phyloP scores from a whole-genome alignment of 371 early-diverging fungal genomes.

The Saksenaea oblongispora region DNA sequence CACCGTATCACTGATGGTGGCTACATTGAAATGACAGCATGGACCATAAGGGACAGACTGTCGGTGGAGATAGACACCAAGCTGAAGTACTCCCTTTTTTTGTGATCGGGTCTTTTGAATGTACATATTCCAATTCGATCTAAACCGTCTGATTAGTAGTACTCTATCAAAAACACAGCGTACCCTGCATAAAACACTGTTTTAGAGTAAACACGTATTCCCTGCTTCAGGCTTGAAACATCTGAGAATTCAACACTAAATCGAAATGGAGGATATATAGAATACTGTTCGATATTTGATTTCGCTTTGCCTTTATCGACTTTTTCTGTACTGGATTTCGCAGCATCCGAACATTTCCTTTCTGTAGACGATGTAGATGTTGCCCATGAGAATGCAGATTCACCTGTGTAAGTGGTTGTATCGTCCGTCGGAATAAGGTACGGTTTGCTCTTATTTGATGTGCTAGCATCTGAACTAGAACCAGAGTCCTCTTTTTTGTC shows the following conservation, averaged over 20 bases:
- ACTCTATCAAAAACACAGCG: not conserved
- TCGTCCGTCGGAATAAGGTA: conserved; percentile 51
- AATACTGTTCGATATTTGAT: conserved; percentile 18
- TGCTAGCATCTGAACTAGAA: not conserved
- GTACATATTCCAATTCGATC: conserved; percentile 62
- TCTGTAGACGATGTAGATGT: conserved; percentile 15
- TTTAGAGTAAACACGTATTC: conserved; percentile 48
- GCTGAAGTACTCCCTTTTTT: conserved; percentile 38
- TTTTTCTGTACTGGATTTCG: not conserved
- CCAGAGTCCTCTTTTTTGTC: not conserved
- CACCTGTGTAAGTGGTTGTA: conserved; percentile 54
- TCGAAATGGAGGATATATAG: conserved; percentile 57
- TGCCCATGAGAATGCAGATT: conserved; percentile 34
- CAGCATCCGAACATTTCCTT: not conserved
- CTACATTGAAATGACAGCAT: conserved; percentile 13
- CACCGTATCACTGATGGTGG: conserved; percentile 3
- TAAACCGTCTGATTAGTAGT: conserved; percentile 14
- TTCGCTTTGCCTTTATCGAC: not conserved
- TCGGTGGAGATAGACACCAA: conserved; percentile 60
- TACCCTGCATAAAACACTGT: conserved; percentile 62
- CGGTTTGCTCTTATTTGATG: conserved; percentile 1
- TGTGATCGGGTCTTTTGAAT: conserved; percentile 52
- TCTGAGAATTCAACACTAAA: conserved; percentile 59
- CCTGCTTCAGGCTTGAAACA: conserved; percentile 33
- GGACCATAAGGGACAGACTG: conserved; percentile 41